A percentile compares a stretch with the other conserved stretches of the same genome.
Evolutionary conservation across 352 stramenopile species (phyloP).

Genomic region (Phytophthora pinifolia): DNA sequence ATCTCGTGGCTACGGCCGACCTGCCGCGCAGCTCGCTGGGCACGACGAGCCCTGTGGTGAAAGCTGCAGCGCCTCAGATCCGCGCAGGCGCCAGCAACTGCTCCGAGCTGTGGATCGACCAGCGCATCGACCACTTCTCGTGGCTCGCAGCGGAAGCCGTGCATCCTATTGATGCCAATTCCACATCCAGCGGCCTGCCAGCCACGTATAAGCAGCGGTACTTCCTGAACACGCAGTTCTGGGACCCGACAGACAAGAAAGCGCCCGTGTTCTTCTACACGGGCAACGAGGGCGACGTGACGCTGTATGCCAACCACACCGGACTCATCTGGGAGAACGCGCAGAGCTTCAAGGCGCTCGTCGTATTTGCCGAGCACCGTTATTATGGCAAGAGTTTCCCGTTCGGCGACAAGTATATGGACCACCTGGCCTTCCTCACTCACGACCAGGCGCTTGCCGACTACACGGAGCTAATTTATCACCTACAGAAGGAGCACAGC

Average conservation of each 20-base stretch:
- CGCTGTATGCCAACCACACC: constrained; percentile 94
- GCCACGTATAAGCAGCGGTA: constrained; percentile 89
- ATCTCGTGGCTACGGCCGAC: constrained; percentile 44
- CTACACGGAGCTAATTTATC: constrained; percentile 89
- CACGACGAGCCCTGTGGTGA: constrained; percentile 14
- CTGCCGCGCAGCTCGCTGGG: constrained; percentile 42
- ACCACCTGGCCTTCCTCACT: constrained; percentile 81
- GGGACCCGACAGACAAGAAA: constrained; percentile 58
- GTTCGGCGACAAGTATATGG: constrained; percentile 68
- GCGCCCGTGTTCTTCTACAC: constrained; percentile 93
- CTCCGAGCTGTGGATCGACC: constrained; percentile 84
- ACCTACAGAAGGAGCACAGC: constrained; percentile 75
- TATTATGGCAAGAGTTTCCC: constrained; percentile 94
- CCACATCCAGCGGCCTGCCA: constrained; percentile 23
- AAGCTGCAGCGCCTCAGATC: constrained; percentile 13
- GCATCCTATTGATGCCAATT: constrained; percentile 8
- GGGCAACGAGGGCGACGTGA: constrained; percentile 94
- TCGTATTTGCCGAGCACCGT: constrained; percentile 96
- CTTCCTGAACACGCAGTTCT: constrained; percentile 88
- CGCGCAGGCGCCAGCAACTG: constrained; percentile 68
- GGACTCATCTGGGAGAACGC: constrained; percentile 96
- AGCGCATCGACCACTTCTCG: constrained; percentile 91
- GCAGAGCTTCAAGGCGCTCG: constrained; percentile 78
- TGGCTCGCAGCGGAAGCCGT: constrained; percentile 41
- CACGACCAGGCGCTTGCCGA: constrained; percentile 94